Evolutionary conservation across 805 yeast species (phyloP).

Genomic region (Candida loeiensis): DNA sequence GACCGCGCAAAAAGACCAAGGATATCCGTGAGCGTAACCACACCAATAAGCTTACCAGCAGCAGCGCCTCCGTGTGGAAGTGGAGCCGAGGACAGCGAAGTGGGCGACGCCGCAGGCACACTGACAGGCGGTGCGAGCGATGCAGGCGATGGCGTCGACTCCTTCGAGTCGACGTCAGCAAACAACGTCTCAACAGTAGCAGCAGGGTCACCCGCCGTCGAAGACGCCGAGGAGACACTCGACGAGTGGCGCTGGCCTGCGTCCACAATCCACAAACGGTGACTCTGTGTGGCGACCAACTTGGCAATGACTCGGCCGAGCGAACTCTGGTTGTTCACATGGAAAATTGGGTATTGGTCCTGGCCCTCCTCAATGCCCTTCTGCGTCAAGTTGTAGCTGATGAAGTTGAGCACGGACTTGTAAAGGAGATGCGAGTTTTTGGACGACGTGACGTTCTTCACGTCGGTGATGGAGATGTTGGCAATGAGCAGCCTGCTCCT

Average conservation of each 20-base stretch:
- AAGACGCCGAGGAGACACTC: slow-evolving; percentile 3
- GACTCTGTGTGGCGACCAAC: slow-evolving; percentile 91
- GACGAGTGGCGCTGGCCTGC: slow-evolving; percentile 14
- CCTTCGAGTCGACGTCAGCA: slow-evolving; percentile 4
- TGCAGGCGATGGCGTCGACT: neutral
- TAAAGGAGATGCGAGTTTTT: slow-evolving; percentile 81
- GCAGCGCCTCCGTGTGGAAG: slow-evolving; percentile 47
- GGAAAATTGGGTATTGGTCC: slow-evolving; percentile 95
- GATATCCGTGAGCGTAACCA: slow-evolving; percentile 87
- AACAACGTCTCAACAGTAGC: slow-evolving; percentile 22
- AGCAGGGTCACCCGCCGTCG: slow-evolving; percentile 10
- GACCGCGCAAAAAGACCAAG: slow-evolving; percentile 71
- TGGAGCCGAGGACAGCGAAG: neutral
- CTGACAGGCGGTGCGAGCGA: neutral
- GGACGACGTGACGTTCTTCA: slow-evolving; percentile 78
- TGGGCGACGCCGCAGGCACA: slow-evolving; percentile 3
- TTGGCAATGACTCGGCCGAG: slow-evolving; percentile 90
- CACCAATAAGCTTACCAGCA: slow-evolving; percentile 85
- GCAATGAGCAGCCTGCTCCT: slow-evolving; percentile 72
- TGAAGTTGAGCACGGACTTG: slow-evolving; percentile 81
- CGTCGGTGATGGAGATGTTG: slow-evolving; percentile 93
- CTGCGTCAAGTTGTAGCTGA: slow-evolving; percentile 77
- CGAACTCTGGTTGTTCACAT: slow-evolving; percentile 75
- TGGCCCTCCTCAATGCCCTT: slow-evolving; percentile 93
- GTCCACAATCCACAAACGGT: slow-evolving; percentile 81